Percentiles rank a stretch among this genome's conserved stretches.
Evolutionary conservation across 768 basidiomycete genomes (phyloP).

Genomic region (Boletus sp.): DNA sequence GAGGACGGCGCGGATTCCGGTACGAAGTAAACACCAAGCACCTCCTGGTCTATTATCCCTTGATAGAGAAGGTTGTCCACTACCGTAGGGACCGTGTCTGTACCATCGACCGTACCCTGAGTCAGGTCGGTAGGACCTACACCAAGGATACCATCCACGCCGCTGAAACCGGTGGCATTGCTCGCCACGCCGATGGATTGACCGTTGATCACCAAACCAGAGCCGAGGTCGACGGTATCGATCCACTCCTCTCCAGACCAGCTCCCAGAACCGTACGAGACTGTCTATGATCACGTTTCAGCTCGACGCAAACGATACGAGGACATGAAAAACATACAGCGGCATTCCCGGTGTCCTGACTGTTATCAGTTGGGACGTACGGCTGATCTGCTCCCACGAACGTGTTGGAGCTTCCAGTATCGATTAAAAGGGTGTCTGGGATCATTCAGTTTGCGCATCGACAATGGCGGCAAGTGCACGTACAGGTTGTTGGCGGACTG

Average conservation of each 20-base stretch:
- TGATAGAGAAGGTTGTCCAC: constrained; percentile 31
- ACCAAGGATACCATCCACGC: constrained; percentile 40
- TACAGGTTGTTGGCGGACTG: constrained; percentile 25
- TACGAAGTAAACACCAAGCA: constrained; percentile 33
- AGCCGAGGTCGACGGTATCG: constrained; percentile 8
- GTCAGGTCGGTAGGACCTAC: constrained; percentile 35
- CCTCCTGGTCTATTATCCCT: constrained; percentile 22
- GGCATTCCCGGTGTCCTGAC: constrained; percentile 18
- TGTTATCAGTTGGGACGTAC: constrained; percentile 12
- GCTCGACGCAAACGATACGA: not conserved
- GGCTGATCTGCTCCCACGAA: constrained; percentile 19
- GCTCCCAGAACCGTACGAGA: constrained; percentile 1
- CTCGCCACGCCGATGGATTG: constrained; percentile 39
- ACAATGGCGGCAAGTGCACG: not conserved
- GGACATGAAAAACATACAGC: constrained; percentile 10
- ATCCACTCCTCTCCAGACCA: constrained; percentile 13
- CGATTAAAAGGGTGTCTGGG: constrained; percentile 27
- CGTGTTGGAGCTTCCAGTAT: constrained; percentile 33
- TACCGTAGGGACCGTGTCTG: constrained; percentile 29
- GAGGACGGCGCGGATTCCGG: no score
- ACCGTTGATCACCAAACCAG: not conserved
- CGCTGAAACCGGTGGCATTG: constrained; percentile 21
- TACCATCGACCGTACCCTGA: constrained; percentile 13
- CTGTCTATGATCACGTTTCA: not conserved
- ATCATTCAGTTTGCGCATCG: not conserved